Percentiles rank a stretch among this genome's conserved stretches.
Conservation (phyloP, 2,329 filamentous ascomycete species). For the Bisporella sp. region DNA sequence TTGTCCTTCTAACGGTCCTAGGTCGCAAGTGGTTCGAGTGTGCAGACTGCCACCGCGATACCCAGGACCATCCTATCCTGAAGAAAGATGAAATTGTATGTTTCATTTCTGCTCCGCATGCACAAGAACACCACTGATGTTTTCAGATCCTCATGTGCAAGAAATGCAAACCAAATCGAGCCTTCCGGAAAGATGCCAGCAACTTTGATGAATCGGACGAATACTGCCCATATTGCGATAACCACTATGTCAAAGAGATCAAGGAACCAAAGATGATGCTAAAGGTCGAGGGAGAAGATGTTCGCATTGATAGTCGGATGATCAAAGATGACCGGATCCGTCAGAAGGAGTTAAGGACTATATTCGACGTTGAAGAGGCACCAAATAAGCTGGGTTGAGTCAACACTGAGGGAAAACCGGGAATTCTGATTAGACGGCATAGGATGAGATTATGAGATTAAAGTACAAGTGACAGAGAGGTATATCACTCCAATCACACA, state of each 20-base stretch:
- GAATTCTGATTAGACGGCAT: background rate
- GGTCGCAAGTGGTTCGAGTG: constrained; percentile 99
- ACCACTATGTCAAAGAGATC: constrained; percentile 93
- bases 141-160: constrained; percentile 80
- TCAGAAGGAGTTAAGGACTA: constrained; percentile 50
- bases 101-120: constrained; percentile 2
- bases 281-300: constrained; percentile 86
- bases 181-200: constrained; percentile 86
- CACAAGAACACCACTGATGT: background rate
- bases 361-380: constrained; percentile 70
- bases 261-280: constrained; percentile 74
- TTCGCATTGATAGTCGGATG: constrained; percentile 80
- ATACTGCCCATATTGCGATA: constrained; percentile 98
- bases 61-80: constrained; percentile 67
- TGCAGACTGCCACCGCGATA: constrained; percentile 84
- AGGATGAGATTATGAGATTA: constrained; percentile 4
- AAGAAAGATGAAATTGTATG: constrained; percentile 75
- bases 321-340: constrained; percentile 79
- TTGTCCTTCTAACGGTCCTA: constrained; percentile 28
- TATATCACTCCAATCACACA: background rate
- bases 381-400: constrained; percentile 68
- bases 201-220: constrained; percentile 97
- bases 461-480: background rate
- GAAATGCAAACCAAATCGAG: constrained; percentile 80
- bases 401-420: background rate